phyloP scores from a whole-genome alignment of 768 basidiomycete genomes.

The Holtermannia corniformis region DNA sequence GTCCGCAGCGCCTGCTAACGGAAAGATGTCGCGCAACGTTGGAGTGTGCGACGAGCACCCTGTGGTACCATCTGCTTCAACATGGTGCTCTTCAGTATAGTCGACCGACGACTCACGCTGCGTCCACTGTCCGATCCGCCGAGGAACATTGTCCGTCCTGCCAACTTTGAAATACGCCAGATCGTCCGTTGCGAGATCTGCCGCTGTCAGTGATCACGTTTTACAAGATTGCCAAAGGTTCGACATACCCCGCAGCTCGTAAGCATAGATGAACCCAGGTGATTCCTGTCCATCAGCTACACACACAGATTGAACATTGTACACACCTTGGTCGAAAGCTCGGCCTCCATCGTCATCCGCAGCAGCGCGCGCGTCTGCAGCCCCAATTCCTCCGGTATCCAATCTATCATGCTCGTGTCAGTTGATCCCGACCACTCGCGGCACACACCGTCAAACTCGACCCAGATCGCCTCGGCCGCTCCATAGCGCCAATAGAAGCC shows the following conservation, averaged over 20 bases:
- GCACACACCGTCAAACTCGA: conserved; percentile 33
- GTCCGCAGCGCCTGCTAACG: conserved; percentile 6
- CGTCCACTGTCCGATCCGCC: conserved; percentile 36
- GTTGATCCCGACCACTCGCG: neutral
- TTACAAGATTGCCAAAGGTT: neutral
- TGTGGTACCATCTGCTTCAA: conserved; percentile 1
- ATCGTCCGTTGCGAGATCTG: conserved; percentile 30
- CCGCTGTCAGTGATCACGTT: neutral
- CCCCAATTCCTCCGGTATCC: conserved; percentile 30
- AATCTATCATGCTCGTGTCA: too few relatives aligned
- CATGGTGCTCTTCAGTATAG: neutral
- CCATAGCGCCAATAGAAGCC: conserved; percentile 32
- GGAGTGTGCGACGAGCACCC: conserved; percentile 35
- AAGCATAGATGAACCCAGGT: conserved; percentile 37
- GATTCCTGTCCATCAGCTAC: conserved; percentile 21
- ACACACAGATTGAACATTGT: neutral
- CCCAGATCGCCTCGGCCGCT: conserved; percentile 17
- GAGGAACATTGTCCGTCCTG: conserved; percentile 38
- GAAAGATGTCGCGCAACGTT: conserved; percentile 37
- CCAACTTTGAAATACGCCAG: conserved; percentile 37
- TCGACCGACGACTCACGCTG: conserved; percentile 21
- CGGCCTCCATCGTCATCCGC: conserved; percentile 37
- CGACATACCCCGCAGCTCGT: conserved; percentile 34
- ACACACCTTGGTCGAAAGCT: conserved; percentile 32
- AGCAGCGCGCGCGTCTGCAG: conserved; percentile 37